These are phyloP conservation scores for Exophiala sideris DNA, from an alignment of 2,329 filamentous ascomycete genomes.

Conservation along the genomic window DNA sequence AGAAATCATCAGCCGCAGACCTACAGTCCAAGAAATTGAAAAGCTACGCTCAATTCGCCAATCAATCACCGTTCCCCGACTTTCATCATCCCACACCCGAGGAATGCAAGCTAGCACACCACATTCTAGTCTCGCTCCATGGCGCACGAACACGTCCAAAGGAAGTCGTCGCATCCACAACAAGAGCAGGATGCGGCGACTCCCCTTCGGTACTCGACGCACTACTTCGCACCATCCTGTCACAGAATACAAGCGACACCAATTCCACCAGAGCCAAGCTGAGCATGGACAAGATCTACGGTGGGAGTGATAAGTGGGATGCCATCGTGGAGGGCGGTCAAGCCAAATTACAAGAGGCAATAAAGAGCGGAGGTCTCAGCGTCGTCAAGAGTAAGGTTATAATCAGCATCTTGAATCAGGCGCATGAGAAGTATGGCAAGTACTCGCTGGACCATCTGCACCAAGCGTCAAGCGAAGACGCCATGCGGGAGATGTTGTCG, in stretches of 20 bases:
- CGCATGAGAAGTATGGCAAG: conserved; percentile 27
- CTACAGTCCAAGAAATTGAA: conserved; percentile 28
- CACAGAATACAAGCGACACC: conserved; percentile 56
- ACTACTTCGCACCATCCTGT: conserved; percentile 60
- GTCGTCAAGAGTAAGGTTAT: conserved; percentile 53
- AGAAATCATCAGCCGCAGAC: conserved; percentile 24
- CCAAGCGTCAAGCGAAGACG: conserved; percentile 49
- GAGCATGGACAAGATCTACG: conserved; percentile 69
- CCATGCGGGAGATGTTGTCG: conserved; percentile 55
- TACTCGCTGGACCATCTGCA: conserved; percentile 57
- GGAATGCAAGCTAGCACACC: conserved; percentile 67
- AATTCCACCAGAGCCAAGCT: conserved; percentile 69
- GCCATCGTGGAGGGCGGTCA: conserved; percentile 43
- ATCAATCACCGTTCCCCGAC: conserved; percentile 64
- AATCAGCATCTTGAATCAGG: conserved; percentile 27
- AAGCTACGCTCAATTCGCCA: conserved; percentile 43
- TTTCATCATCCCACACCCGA: conserved; percentile 62
- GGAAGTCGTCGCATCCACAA: conserved; percentile 65
- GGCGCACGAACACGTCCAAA: conserved; percentile 62
- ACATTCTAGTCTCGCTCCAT: conserved; percentile 63
- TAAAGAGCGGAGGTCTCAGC: conserved; percentile 60
- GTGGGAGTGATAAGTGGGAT: conserved; percentile 51
- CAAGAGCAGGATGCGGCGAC: conserved; percentile 67
- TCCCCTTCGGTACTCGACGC: conserved; percentile 64
- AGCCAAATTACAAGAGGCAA: conserved; percentile 44